These are phyloP conservation scores for Neonectria faginata DNA, from an alignment of 2,329 filamentous ascomycete genomes.

Conservation along the genomic window DNA sequence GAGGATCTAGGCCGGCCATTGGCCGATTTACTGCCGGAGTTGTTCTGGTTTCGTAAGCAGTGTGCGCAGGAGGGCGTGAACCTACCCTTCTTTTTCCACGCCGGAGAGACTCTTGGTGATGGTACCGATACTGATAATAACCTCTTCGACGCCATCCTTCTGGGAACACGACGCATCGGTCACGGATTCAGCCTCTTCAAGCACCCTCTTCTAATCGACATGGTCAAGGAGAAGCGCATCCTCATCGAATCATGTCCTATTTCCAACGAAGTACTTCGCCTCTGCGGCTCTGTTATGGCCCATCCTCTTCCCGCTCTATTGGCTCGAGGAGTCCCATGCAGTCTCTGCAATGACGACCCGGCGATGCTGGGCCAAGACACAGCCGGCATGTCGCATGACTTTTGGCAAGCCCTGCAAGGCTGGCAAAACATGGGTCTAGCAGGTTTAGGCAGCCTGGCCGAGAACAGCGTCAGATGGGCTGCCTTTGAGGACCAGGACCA, in stretches of 20 bases:
- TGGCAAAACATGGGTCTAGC: constrained; percentile 92
- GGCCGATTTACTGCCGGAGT: constrained; percentile 80
- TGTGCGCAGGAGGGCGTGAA: constrained; percentile 82
- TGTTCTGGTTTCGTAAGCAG: constrained; percentile 94
- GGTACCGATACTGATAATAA: constrained; percentile 82
- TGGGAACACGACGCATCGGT: constrained; percentile 89
- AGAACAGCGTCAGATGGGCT: constrained; percentile 93
- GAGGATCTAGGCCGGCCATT: constrained; percentile 84
- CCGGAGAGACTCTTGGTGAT: constrained; percentile 84
- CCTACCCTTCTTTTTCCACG: constrained; percentile 96
- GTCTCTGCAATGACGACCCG: constrained; percentile 91
- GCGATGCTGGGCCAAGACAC: constrained; percentile 87
- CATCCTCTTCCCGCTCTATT: constrained; percentile 88
- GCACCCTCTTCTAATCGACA: constrained; percentile 88
- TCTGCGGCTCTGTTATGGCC: constrained; percentile 79
- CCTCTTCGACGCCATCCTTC: constrained; percentile 87
- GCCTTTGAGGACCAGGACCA: constrained; percentile 83
- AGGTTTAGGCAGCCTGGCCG: constrained; percentile 85
- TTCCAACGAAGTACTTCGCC: constrained; percentile 86
- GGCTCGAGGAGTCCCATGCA: constrained; percentile 84
- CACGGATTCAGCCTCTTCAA: constrained; percentile 91
- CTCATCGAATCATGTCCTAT: constrained; percentile 92
- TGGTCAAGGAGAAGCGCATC: constrained; percentile 89
- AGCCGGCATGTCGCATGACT: constrained; percentile 89
- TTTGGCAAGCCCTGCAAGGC: constrained; percentile 92